Percentiles rank a stretch among this genome's conserved stretches.
Conservation (phyloP, 306 rosid species). For the Alnus glutinosa region DNA sequence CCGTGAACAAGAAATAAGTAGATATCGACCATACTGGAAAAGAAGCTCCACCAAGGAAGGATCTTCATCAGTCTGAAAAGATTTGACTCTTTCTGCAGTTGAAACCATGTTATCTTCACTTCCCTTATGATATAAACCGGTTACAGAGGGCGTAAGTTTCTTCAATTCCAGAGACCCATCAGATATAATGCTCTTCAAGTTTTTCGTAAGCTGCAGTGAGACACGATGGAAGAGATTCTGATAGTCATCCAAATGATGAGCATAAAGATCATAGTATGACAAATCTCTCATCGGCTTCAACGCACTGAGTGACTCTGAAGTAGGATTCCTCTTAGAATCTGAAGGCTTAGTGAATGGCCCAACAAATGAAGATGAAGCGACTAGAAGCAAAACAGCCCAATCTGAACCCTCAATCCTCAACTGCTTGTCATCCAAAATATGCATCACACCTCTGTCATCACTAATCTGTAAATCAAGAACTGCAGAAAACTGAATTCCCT, state of each 20-base stretch:
- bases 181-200: slow-evolving; percentile 28
- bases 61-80: slow-evolving; percentile 74
- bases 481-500: slow-evolving; percentile 64
- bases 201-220: slow-evolving; percentile 54
- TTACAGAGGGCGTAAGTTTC: neutral
- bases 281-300: slow-evolving; percentile 37
- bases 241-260: slow-evolving; percentile 65
- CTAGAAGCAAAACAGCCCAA: slow-evolving; percentile 59
- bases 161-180: slow-evolving; percentile 28
- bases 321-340: slow-evolving; percentile 59
- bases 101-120: slow-evolving; percentile 34
- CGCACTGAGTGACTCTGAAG: slow-evolving; percentile 41
- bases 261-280: slow-evolving; percentile 56
- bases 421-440: slow-evolving; percentile 50
- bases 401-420: slow-evolving; percentile 58
- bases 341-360: slow-evolving; percentile 65
- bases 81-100: slow-evolving; percentile 71
- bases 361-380: slow-evolving; percentile 63
- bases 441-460: slow-evolving; percentile 40
- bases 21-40: slow-evolving; percentile 80
- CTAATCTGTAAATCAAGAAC: slow-evolving; percentile 63
- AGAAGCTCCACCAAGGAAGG: slow-evolving; percentile 74
- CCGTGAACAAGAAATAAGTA: slow-evolving; percentile 73
- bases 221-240: slow-evolving; percentile 69
- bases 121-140: slow-evolving; percentile 18